These are phyloP conservation scores for Brassica balearica DNA, from an alignment of 441 rosid species.

Conservation along the genomic window DNA sequence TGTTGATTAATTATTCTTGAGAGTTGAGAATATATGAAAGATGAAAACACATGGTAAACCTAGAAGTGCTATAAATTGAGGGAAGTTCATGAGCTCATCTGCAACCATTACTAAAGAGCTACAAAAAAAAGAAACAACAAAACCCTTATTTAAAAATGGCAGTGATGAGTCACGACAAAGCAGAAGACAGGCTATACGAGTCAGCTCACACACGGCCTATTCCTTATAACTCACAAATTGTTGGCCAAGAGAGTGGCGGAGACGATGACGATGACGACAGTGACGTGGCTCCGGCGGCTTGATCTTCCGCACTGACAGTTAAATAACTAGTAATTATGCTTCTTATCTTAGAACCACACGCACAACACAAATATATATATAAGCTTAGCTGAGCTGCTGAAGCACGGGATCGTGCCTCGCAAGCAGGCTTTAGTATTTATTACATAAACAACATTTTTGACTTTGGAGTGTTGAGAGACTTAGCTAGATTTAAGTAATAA, in stretches of 20 bases:
- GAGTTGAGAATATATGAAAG: constrained; percentile 19
- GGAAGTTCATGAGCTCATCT: constrained; percentile 26
- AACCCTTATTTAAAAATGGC: constrained; percentile 34
- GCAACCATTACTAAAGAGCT: constrained; percentile 22
- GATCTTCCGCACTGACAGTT: constrained; percentile 25
- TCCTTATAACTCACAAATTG: constrained; percentile 26
- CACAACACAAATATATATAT: not conserved
- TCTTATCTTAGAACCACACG: constrained; percentile 21
- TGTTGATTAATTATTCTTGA: constrained; percentile 28
- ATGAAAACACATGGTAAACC: constrained; percentile 11
- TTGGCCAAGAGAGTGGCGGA: constrained; percentile 41
- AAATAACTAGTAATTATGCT: constrained; percentile 8
- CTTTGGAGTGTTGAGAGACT: constrained; percentile 9
- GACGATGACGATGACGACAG: constrained; percentile 45
- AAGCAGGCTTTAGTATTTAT: constrained; percentile 15
- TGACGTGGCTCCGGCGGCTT: constrained; percentile 50
- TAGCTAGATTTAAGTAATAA: not conserved
- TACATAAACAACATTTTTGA: constrained; percentile 33
- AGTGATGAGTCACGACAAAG: constrained; percentile 38
- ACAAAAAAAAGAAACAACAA: constrained; percentile 28
- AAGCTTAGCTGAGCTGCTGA: not conserved
- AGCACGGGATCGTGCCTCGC: not conserved
- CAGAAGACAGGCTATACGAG: constrained; percentile 30
- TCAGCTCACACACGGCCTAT: constrained; percentile 18
- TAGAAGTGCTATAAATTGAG: constrained; percentile 37